Conservation (phyloP, 345 rosid genomes). For the Dipteronia dyeriana region DNA sequence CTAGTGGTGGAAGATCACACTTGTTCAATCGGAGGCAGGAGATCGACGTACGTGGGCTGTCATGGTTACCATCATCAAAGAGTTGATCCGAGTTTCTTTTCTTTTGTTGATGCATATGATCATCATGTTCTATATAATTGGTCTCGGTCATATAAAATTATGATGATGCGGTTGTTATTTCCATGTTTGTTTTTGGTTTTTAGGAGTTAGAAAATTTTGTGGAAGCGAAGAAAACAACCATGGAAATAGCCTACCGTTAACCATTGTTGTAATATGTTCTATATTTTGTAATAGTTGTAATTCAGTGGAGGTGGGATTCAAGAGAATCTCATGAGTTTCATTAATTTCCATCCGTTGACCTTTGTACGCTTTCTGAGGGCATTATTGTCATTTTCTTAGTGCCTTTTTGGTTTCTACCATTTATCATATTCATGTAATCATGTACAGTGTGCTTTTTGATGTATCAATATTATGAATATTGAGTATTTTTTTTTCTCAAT, state of each 20-base stretch:
- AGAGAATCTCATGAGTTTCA: slow-evolving; percentile 49
- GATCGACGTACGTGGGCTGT: neutral
- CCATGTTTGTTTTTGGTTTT: slow-evolving; percentile 44
- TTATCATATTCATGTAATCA: slow-evolving; percentile 16
- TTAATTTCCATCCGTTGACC: slow-evolving; percentile 24
- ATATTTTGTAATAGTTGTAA: neutral
- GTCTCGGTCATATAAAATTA: neutral
- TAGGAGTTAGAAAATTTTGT: slow-evolving; percentile 1
- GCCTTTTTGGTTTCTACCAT: neutral
- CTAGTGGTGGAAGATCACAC: too few species aligned
- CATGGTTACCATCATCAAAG: neutral
- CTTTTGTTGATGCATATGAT: neutral
- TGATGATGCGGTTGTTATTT: slow-evolving; percentile 36
- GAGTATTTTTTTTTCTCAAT: neutral
- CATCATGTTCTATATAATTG: too few species aligned
- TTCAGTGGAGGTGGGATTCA: slow-evolving; percentile 25
- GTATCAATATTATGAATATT: neutral
- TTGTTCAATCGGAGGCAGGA: too few species aligned
- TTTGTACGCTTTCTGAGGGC: slow-evolving; percentile 9
- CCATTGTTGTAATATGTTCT: neutral
- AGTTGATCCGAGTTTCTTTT: neutral
- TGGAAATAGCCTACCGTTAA: slow-evolving; percentile 41
- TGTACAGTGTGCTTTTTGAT: neutral
- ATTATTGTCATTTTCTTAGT: neutral
- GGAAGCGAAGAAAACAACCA: slow-evolving; percentile 45